Evolutionary conservation across 2,329 filamentous ascomycete genomes (phyloP).

Genomic region (Fusarium humuli): DNA sequence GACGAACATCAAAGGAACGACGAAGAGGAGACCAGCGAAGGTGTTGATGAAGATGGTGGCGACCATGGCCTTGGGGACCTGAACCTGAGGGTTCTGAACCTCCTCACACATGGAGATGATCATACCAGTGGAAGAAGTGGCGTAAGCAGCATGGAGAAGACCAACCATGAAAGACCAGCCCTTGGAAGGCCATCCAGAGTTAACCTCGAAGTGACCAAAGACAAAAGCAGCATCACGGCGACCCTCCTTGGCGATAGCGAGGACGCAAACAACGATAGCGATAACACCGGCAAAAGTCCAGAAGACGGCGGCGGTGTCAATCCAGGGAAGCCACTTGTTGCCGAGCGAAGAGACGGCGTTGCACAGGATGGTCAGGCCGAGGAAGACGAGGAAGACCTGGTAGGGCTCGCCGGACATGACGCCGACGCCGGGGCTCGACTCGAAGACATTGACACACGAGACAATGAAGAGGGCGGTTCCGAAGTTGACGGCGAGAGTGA

Average conservation of each 20-base stretch:
- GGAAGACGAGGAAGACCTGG: slow-evolving; percentile 78
- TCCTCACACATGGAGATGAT: slow-evolving; percentile 85
- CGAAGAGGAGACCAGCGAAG: slow-evolving; percentile 73
- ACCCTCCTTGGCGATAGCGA: slow-evolving; percentile 76
- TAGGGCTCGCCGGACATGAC: slow-evolving; percentile 65
- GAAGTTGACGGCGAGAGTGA: slow-evolving; percentile 85
- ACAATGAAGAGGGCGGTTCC: slow-evolving; percentile 76
- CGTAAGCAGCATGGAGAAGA: slow-evolving; percentile 77
- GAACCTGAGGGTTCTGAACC: slow-evolving; percentile 71
- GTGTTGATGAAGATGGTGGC: slow-evolving; percentile 75
- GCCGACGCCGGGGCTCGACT: slow-evolving; percentile 56
- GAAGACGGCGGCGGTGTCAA: slow-evolving; percentile 80
- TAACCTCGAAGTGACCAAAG: slow-evolving; percentile 75
- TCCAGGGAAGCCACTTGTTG: slow-evolving; percentile 73
- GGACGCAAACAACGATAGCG: slow-evolving; percentile 70
- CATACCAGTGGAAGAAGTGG: slow-evolving; percentile 82
- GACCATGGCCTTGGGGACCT: slow-evolving; percentile 80
- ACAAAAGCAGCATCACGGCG: slow-evolving; percentile 71
- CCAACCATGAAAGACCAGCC: slow-evolving; percentile 82
- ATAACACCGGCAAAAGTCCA: slow-evolving; percentile 80
- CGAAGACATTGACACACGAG: slow-evolving; percentile 67
- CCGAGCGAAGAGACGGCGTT: slow-evolving; percentile 74
- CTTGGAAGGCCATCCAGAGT: slow-evolving; percentile 72
- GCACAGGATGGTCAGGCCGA: slow-evolving; percentile 73
- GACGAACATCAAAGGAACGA: slow-evolving; percentile 77